Conservation (phyloP, 306 rosid species). For the Cucurbita pepo region DNA sequence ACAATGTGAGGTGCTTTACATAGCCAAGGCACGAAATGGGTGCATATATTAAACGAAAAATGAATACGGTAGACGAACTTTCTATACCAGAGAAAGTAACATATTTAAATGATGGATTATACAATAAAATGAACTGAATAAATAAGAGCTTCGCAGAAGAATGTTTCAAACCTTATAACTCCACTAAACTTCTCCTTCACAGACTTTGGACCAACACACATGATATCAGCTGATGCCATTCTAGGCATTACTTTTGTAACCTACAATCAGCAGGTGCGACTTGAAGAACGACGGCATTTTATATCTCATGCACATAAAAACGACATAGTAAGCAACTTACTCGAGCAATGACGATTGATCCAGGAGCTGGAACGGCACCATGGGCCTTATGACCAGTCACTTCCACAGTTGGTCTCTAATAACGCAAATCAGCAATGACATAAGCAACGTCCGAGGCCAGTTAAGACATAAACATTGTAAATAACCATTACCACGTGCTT, state of each 20-base stretch:
- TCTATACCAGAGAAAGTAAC: not conserved
- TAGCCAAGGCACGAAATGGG: not conserved
- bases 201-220: conserved; percentile 78
- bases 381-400: conserved; percentile 81
- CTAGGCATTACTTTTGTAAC: conserved; percentile 62
- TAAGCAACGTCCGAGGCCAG: not conserved
- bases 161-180: conserved; percentile 40
- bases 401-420: conserved; percentile 64
- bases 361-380: conserved; percentile 76
- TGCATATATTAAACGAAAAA: not conserved
- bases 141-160: not conserved
- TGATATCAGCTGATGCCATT: conserved; percentile 57
- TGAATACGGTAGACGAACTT: not conserved
- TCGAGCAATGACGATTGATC: conserved; percentile 60
- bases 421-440: not conserved
- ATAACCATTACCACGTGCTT: not conserved
- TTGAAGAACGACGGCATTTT: not conserved
- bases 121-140: not conserved
- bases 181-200: conserved; percentile 71
- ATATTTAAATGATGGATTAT: not conserved
- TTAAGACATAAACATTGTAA: not conserved
- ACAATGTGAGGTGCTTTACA: not conserved
- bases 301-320: not conserved
- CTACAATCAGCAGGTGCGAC: not conserved
- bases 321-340: conserved; percentile 21